Evolutionary conservation across 2,329 filamentous ascomycete genomes (phyloP), one percentile per base, ranked within the genome.

Genomic region (Pseudocercospora macadamiae): DNA sequence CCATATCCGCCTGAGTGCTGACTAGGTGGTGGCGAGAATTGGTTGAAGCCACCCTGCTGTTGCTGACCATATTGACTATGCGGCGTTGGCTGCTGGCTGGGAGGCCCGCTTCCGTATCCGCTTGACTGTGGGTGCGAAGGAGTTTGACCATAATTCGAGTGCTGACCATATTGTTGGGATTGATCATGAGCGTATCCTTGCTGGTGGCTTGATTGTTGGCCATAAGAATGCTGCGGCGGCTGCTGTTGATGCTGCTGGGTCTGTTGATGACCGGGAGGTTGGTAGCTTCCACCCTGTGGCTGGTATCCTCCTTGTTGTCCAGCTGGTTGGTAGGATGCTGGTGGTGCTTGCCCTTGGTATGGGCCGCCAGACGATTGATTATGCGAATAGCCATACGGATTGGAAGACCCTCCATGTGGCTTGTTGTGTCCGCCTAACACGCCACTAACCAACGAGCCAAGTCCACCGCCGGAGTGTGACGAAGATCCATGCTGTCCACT

Each of bases 381-480:
- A 37, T 68, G 69, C 12, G 71, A 71, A 59, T 76, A 76, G 16
- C 74, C 74, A 55, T 76, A 76, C 25, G 66, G 66, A 32, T 70
- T 69, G 26, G 61, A 60, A 18, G 61, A 56, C 30, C 63, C 48
- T 42, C 64, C 63, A 25, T 68, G 66, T n/a, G 68, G 67, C 54
- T 73, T 73, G 57, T 65, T 66, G 51, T 68, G 62, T 26, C 70
- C 70, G 19, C 70, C 69, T 18, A 73, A 39, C 51, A 73, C 70
- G 45, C 63, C 67, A 56, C 66, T 66, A 16, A 69, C 66, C 34
- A 71, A 61, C 19, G 60, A 58, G 26, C 68, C 66, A n/a, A 71
- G 53, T 16, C 68, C 68, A 25, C 66, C 61, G 36, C 60, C 61
- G 16, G 61, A 60, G 21, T 65, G 61, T 18, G 58, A 57, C 23